Base-by-base conservation (phyloP, 495 filamentous ascomycete genomes). In the Neurospora sp. region DNA sequence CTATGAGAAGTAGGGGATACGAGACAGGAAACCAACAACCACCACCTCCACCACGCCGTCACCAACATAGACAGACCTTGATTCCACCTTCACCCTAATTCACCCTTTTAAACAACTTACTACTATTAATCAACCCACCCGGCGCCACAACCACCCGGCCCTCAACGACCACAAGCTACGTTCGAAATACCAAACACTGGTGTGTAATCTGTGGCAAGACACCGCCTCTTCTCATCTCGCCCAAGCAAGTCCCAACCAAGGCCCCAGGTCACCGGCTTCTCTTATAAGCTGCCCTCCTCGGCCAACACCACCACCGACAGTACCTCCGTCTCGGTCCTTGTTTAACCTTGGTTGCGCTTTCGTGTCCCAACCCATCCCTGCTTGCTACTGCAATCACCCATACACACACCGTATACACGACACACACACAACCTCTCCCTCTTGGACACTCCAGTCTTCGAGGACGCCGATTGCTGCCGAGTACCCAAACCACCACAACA, bases 361-460 rank as follows among this genome's bases (percentile, higher is more conserved):
- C 27, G 27, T 66, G 54, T 66, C 54, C 54, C 54, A 35, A 66
- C 54, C 27, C 54, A 35, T 66, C 54, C 54, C 54, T 66, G 54
- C 71, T 72, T 49, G 70, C 60, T 72, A 16, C 74, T 73, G 74
- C 74, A 75, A 60, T 41, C 39, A 73, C 39, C 73, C 73, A 74
- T 72, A 38, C 39, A 20, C 41, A 54, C 38, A 23, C 69, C 27
- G 69, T 60, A 35, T 62, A 62, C 54, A 62, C 54, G 54, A 35
- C 54, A 62, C 54, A 62, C 54, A 31, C 46, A 54, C 46, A 54
- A 54, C 49, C 23, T 60, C 49, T 62, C 12, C 12, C 54, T 66
- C 54, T 16, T 31, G 54, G 54, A 62, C 23, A 62, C 23, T 39
- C 72, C 4, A 73, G 72, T 69, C 35, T 70, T 70, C 69, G 49